A percentile compares a stretch with the other conserved stretches of the same genome.
These are phyloP conservation scores for Neocatenulostroma microsporum DNA, from an alignment of 2,329 filamentous ascomycete species.

Conservation along the genomic window DNA sequence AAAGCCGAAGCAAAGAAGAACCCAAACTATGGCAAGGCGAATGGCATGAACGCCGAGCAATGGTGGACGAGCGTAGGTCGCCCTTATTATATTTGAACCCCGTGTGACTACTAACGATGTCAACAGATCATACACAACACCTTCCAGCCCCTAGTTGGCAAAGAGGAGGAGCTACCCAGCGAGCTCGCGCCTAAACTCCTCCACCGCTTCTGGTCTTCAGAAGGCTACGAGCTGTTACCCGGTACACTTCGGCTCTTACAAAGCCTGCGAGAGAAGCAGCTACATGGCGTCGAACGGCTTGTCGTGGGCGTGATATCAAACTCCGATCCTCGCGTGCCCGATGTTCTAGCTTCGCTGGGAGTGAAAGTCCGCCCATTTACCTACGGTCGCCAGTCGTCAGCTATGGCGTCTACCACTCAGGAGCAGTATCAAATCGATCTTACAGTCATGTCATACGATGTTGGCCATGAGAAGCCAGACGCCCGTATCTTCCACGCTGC, in stretches of 20 bases:
- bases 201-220: slow-evolving; percentile 45
- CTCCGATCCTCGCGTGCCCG: slow-evolving; percentile 53
- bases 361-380: slow-evolving; percentile 39
- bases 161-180: slow-evolving; percentile 33
- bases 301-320: slow-evolving; percentile 55
- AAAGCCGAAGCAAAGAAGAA: slow-evolving; percentile 38
- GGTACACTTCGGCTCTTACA: slow-evolving; percentile 42
- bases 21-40: slow-evolving; percentile 54
- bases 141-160: slow-evolving; percentile 37
- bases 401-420: not conserved
- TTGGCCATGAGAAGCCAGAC: slow-evolving; percentile 54
- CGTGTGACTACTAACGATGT: too few species aligned
- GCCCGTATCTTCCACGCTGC: slow-evolving; percentile 50
- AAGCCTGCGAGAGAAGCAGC: slow-evolving; percentile 28
- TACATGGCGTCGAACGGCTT: slow-evolving; percentile 11
- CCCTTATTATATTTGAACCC: too few species aligned
- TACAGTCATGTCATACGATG: slow-evolving; percentile 56
- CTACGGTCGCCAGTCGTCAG: slow-evolving; percentile 12
- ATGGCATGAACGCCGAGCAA: slow-evolving; percentile 42
- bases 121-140: slow-evolving; percentile 48
- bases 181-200: slow-evolving; percentile 44
- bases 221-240: slow-evolving; percentile 46
- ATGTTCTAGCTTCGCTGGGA: slow-evolving; percentile 48
- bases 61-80: slow-evolving; percentile 60
- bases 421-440: slow-evolving; percentile 44